Conservation (phyloP, 352 stramenopile species). For the Phytophthora boehmeriae region DNA sequence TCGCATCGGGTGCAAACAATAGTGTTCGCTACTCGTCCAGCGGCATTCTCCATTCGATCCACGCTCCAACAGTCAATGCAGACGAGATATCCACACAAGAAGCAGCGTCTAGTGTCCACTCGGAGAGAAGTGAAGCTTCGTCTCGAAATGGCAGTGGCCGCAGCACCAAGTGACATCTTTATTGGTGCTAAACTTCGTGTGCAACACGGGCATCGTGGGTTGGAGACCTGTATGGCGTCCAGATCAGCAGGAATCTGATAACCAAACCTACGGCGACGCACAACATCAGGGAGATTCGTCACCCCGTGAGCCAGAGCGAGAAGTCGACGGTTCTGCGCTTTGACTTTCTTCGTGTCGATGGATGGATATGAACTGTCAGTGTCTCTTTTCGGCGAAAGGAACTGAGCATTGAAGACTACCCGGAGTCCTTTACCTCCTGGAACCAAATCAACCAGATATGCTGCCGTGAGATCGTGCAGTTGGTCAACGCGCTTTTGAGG, state of each 20-base stretch:
- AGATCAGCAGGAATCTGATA: constrained; percentile 49
- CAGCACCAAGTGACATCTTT: constrained; percentile 21
- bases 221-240: constrained; percentile 35
- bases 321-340: constrained; percentile 11
- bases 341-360: constrained; percentile 1
- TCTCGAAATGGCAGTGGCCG: constrained; percentile 14
- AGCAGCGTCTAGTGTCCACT: constrained; percentile 27
- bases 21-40: constrained; percentile 22
- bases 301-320: constrained; percentile 18
- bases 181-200: constrained; percentile 36
- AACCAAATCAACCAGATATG: constrained; percentile 24
- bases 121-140: constrained; percentile 8
- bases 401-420: constrained; percentile 29
- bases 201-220: constrained; percentile 55
- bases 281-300: constrained; percentile 35
- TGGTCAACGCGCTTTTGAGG: constrained; percentile 20
- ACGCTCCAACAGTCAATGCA: constrained; percentile 31
- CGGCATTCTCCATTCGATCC: constrained; percentile 27
- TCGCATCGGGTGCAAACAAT: constrained; percentile 29
- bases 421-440: constrained; percentile 16
- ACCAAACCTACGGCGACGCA: constrained; percentile 52
- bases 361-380: neutral
- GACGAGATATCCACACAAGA: constrained; percentile 34
- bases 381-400: constrained; percentile 17
- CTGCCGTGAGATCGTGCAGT: constrained; percentile 22